Evolutionary conservation across 1,284 basidiomycete genomes (phyloP).

Genomic region (Sporisorium iseilematis-ciliati): DNA sequence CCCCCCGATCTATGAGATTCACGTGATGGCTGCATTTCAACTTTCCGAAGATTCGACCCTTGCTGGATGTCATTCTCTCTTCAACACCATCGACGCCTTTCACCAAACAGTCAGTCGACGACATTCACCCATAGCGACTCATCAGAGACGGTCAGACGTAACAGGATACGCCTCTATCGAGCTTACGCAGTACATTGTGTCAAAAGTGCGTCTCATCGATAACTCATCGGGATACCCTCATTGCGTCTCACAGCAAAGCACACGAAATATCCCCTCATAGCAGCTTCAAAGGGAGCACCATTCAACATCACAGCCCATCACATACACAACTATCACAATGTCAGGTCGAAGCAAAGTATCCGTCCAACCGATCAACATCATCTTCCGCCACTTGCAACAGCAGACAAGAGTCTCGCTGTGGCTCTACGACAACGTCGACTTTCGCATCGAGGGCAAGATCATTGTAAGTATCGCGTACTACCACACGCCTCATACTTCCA

Average conservation of each 20-base stretch:
- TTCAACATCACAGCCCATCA: not conserved
- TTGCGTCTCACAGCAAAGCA: not conserved
- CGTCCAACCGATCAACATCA: constrained; percentile 79
- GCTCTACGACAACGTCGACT: constrained; percentile 97
- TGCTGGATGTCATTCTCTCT: constrained; percentile 5
- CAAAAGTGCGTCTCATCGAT: not conserved
- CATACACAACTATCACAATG: constrained; percentile 21
- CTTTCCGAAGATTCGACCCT: constrained; percentile 21
- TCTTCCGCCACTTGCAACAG: constrained; percentile 98
- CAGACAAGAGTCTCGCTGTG: constrained; percentile 89
- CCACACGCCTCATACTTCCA: not conserved
- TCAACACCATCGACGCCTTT: constrained; percentile 13
- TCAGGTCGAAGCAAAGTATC: constrained; percentile 57
- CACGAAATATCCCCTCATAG: too few species aligned
- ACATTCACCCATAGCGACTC: not conserved
- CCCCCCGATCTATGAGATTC: constrained; percentile 21
- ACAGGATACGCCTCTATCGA: too few species aligned
- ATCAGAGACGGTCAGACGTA: not conserved
- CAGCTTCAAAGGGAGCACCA: too few species aligned
- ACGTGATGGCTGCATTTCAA: constrained; percentile 24
- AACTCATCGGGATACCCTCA: not conserved
- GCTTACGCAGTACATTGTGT: not conserved
- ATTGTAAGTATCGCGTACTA: constrained; percentile 71
- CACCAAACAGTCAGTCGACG: not conserved
- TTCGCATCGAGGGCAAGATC: constrained; percentile 96